Percentiles rank a stretch among this genome's conserved stretches.
Conservation (phyloP, 169 alveolate genomes). For the Besnoitia besnoiti region DNA sequence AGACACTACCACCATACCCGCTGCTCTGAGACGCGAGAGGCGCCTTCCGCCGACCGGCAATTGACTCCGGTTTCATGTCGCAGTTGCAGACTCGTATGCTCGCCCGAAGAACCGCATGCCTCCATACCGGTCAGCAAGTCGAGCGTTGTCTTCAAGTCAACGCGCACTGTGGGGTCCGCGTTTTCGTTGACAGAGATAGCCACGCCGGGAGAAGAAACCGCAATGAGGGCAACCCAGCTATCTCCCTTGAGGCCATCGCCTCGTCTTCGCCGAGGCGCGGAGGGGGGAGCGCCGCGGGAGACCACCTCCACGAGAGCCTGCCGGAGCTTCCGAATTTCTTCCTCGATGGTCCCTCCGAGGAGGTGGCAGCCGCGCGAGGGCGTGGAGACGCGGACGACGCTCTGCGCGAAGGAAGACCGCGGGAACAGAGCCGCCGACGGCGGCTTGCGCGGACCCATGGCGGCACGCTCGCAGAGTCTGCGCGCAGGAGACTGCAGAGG, state of each 20-base stretch:
- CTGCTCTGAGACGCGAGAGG: no score
- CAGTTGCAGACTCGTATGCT: no score
- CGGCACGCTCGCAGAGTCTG: neutral
- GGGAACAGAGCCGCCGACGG: neutral
- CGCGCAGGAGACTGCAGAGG: neutral
- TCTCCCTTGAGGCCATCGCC: neutral
- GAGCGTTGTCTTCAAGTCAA: neutral
- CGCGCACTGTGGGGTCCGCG: slow-evolving; percentile 27
- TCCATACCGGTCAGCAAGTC: neutral
- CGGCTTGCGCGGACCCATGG: neutral
- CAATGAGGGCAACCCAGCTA: slow-evolving; percentile 3
- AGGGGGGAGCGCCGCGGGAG: neutral
- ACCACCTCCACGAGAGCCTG: neutral
- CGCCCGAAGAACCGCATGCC: no score
- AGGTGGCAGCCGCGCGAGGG: neutral
- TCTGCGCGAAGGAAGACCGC: slow-evolving; percentile 2
- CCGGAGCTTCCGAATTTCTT: neutral
- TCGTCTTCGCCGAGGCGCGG: neutral
- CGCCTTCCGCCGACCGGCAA: no score
- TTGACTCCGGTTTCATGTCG: no score
- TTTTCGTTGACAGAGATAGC: slow-evolving; percentile 23
- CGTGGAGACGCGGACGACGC: slow-evolving; percentile 1
- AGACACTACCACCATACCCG: no score
- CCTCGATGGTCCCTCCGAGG: neutral
- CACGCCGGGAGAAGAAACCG: neutral